Base-by-base conservation (phyloP, 345 rosid species). In the Moricandia arvensis region DNA sequence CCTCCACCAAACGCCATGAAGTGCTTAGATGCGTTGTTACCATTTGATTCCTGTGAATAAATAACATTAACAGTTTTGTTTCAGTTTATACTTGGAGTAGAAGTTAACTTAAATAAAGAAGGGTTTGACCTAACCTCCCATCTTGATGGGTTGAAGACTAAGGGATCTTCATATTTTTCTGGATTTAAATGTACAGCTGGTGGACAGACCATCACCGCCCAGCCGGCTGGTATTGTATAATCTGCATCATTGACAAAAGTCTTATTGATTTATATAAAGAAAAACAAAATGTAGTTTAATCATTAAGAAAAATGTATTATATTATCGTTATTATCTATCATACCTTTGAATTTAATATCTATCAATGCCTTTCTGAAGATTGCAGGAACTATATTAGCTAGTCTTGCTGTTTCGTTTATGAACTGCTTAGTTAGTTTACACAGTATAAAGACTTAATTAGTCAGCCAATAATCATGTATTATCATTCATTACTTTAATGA, bases 1-100 rank as follows among this genome's bases (percentile, higher is more conserved):
- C 99, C 99, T 13, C 97, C 99, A 63, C 99, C 99, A 75, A 95
- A 95, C 49, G 97, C 97, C 99, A 95, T 95, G 88, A 95, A 95
- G 63, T 86, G 78, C 76, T 89, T 95, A 10, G 97, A 77, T 63
- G 90, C 93, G 4, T 85, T 82, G 75, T 67, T 85, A 75, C 33
- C 26, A 60, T 84, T 92, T 70, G 68, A 72, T 29, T 89, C 97
- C 99, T 95, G 53, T 45, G 5, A 18, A 21, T 21, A 21, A 21
- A 62, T 1, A 18, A 38, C 7, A 75, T 38, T 21, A 21, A 21
- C 24, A 21, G 24, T 21, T 21, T 21, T 21, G 24, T 21, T 21
- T 21, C 41, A 63, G 70, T 63, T 64, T 65, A 59, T 0, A 63
- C 73, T 51, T 59, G 81, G 51, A 45, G 34, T 60, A 60, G 34